Evolutionary conservation across 768 basidiomycete species (phyloP).

Genomic region (Xerocomellus intermedius): DNA sequence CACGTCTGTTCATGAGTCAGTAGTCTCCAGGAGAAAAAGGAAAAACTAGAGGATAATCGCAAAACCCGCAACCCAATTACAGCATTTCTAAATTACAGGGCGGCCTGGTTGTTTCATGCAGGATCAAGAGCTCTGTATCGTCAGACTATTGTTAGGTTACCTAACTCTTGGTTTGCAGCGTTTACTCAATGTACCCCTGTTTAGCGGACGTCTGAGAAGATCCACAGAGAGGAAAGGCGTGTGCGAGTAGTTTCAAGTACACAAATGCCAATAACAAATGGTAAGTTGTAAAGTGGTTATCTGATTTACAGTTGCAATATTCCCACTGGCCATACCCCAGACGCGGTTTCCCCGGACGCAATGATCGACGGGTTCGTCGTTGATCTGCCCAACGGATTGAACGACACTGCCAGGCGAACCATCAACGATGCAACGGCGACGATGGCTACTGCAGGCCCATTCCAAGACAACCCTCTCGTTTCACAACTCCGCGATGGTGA

Average conservation of each 20-base stretch:
- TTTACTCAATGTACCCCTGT: background rate
- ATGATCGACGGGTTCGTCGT: background rate
- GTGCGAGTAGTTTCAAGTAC: background rate
- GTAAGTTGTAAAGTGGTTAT: background rate
- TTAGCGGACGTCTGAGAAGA: conserved; percentile 10
- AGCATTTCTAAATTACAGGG: background rate
- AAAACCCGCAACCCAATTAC: conserved; percentile 5
- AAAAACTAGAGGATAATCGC: background rate
- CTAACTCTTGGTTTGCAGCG: background rate
- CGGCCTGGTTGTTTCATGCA: background rate
- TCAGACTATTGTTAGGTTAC: background rate
- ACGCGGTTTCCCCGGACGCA: background rate
- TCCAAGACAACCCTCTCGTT: background rate
- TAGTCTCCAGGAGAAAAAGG: background rate
- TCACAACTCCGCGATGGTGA: background rate
- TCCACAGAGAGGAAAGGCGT: background rate
- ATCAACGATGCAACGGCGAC: background rate
- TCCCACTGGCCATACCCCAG: background rate
- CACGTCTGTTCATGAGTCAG: background rate
- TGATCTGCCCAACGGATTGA: background rate
- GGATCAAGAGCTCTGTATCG: background rate
- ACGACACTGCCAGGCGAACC: background rate
- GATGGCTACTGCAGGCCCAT: background rate
- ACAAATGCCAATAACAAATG: background rate
- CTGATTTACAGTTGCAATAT: background rate